These are phyloP conservation scores for Candida taoyuanica DNA, from an alignment of 805 yeast species.

Conservation along the genomic window DNA sequence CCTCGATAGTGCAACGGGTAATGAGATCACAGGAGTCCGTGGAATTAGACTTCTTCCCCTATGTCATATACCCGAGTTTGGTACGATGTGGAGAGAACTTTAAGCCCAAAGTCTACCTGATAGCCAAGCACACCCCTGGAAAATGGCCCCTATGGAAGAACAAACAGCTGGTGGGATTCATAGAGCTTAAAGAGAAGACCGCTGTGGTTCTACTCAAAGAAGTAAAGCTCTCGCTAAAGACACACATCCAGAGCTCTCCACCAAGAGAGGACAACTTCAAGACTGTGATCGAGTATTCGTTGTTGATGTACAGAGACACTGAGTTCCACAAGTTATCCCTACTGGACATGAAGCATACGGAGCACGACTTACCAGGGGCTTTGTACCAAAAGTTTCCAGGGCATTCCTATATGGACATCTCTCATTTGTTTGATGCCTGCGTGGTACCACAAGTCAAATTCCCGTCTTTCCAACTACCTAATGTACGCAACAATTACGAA, in stretches of 20 bases:
- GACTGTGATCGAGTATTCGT: background rate
- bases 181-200: no score
- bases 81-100: background rate
- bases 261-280: background rate
- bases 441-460: background rate
- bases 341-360: background rate
- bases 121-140: background rate
- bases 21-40: no score
- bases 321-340: background rate
- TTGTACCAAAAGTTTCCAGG: background rate
- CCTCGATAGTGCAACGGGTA: no score
- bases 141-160: background rate
- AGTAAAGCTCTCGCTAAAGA: background rate
- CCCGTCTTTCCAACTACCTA: background rate
- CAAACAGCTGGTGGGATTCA: no score
- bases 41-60: background rate
- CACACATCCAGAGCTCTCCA: background rate
- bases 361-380: background rate
- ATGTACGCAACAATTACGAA: background rate
- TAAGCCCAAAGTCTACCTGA: background rate
- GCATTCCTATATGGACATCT: background rate
- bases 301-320: background rate
- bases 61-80: background rate
- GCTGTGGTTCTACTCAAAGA: background rate
- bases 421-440: background rate